Conservation (phyloP, 371 early-diverging fungal species). For the Umbelopsis sp. region DNA sequence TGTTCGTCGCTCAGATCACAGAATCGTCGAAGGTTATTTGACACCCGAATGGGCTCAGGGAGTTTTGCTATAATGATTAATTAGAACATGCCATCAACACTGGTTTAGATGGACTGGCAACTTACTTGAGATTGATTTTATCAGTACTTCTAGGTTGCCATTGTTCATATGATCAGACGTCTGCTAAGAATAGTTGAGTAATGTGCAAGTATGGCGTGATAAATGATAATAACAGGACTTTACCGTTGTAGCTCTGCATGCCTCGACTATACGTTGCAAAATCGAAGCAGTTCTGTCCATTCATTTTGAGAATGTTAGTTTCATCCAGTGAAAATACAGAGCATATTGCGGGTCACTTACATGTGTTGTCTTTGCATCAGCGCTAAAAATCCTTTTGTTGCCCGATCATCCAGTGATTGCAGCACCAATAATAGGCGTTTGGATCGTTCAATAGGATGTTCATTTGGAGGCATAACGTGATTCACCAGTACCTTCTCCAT, state of each 20-base stretch:
- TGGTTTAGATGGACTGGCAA: background rate
- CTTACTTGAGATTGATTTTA: constrained; percentile 52
- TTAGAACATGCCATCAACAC: no score
- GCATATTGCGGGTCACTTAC: constrained; percentile 25
- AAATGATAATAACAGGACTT: background rate
- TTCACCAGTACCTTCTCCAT: constrained; percentile 43
- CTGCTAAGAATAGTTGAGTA: background rate
- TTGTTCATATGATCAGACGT: constrained; percentile 13
- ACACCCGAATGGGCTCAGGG: constrained; percentile 62
- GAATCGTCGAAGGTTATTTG: constrained; percentile 52
- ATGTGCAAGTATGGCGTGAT: background rate
- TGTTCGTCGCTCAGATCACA: constrained; percentile 55
- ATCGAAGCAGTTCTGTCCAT: background rate
- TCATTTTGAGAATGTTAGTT: background rate
- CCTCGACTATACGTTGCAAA: background rate
- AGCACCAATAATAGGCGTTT: constrained; percentile 62
- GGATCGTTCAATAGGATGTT: constrained; percentile 57
- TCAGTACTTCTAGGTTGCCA: constrained; percentile 33
- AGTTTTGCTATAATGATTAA: constrained; percentile 39
- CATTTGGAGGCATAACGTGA: constrained; percentile 42
- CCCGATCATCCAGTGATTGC: constrained; percentile 48
- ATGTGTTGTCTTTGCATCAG: constrained; percentile 56
- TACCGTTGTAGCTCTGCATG: constrained; percentile 1
- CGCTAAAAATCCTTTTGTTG: constrained; percentile 57
- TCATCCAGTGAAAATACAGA: background rate